Base-by-base conservation (phyloP, 2,329 filamentous ascomycete species). In the Colletotrichum echinochloae region DNA sequence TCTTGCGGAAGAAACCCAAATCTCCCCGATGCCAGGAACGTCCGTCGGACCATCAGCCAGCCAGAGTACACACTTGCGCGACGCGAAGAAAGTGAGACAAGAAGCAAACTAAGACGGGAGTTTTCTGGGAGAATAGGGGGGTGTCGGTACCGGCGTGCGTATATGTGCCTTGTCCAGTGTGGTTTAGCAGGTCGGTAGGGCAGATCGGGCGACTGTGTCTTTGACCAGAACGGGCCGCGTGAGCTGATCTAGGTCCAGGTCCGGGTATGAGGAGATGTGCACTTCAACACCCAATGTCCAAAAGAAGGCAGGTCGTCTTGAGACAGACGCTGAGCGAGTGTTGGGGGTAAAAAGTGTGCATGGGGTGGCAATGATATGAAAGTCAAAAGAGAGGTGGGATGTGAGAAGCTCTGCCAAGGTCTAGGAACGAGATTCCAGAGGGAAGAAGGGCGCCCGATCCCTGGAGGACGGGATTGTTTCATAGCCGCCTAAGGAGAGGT, bases 191-290 rank as follows among this genome's bases (percentile, higher is more conserved):
- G 55, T 28, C 16, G 26, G 12, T 23, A 33, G 52, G 30, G 44
- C 57, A 63, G 57, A 67, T 70, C 67, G 54, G 67, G 35, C 52
- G 44, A 62, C 62, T 62, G 18, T 8, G 55, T 41, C 41, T 26
- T 61, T 61, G 44, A 65, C 61, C 56, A 66, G 67, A 66, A 66
- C 67, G 57, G 63, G 44, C 64, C 64, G 52, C 52, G 20, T 35
- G 30, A 30, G n/a, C n/a, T 56, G 5, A 3, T 39, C 52, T 54
- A 18, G 49, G 49, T 3, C 56, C 20, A 28, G 46, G 16, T 49
- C 59, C 26, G 41, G 44, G 23, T 14, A 4, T 14, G 14, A 9
- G 30, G 59, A n/a, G 2, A 37, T 16, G 30, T n/a, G 44, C 23
- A 44, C 57, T 49, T 49, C 16, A 30, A 59, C 37, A 30, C 11